Evolutionary conservation across 345 rosid genomes (phyloP), one percentile per base, ranked within the genome.

Genomic region (Iberis pinnata): DNA sequence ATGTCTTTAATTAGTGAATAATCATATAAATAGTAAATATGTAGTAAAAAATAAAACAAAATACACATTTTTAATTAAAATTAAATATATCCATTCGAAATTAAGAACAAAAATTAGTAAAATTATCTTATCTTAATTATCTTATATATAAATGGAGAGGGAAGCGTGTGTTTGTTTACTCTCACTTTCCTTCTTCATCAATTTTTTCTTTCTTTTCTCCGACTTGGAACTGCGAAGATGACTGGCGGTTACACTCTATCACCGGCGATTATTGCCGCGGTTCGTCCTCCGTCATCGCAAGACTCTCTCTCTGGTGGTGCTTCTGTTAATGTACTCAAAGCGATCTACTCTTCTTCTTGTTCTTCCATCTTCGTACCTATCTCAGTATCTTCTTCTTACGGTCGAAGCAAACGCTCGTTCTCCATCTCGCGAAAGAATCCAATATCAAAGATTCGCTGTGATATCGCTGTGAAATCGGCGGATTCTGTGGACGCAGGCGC

Each of bases 381-480:
- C 37, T 52, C 70, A 31, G n/a, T 53, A n/a, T 51, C 65, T 15
- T 9, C 42, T 17, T 25, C 15, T 7, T 38, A 38, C 1, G 60
- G 49, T 60, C 51, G 61, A 60, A 46, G 61, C 51, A 62, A 58
- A 70, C 19, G 75, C 35, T 47, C 62, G 1, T 49, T 55, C 49
- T 46, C 60, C 14, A 39, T 43, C 55, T 32, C 58, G 12, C 68
- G 61, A 24, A 65, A 56, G 51, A 55, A 19, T 12, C 46, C 61
- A 2, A 24, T 25, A 63, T 49, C 35, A 58, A 56, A 3, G 55
- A 45, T 75, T 8, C 73, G 69, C 6, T 76, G 82, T 52, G 75
- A 71, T 49, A 54, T 53, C 0, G 65, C 81, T 7, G 68, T 77
- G 43, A 65, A 67, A 54, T 54, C 76, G 19, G 49, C 60, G 57